Conservation (phyloP, 2,329 filamentous ascomycete genomes). For the Harringtonia lauricola region DNA sequence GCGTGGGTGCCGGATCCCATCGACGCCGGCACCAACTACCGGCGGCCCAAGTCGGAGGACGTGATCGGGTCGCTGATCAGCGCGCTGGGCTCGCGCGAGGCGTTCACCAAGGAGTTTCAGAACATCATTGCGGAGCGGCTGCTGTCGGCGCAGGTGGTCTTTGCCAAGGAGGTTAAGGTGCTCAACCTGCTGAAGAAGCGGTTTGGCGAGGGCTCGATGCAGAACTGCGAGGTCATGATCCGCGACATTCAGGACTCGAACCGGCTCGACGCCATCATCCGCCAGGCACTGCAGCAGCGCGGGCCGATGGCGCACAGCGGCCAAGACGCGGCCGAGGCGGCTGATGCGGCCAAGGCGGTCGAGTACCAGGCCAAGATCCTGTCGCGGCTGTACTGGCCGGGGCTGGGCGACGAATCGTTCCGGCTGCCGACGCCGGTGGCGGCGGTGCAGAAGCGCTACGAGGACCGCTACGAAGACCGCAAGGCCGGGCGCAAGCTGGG, state of each 20-base stretch:
- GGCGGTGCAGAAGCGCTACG: slow-evolving; percentile 58
- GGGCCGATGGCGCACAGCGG: too few species aligned
- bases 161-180: slow-evolving; percentile 71
- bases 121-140: slow-evolving; percentile 78
- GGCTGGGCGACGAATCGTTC: slow-evolving; percentile 60
- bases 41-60: slow-evolving; percentile 77
- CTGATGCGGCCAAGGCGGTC: too few species aligned
- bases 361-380: slow-evolving; percentile 71
- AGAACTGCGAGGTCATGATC: slow-evolving; percentile 96
- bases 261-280: slow-evolving; percentile 58
- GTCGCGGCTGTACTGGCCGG: slow-evolving; percentile 89
- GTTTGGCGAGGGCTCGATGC: slow-evolving; percentile 75
- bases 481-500: slow-evolving; percentile 79
- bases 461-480: slow-evolving; percentile 62
- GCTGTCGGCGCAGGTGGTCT: slow-evolving; percentile 53
- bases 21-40: slow-evolving; percentile 87
- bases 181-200: slow-evolving; percentile 79
- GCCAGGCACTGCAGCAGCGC: slow-evolving; percentile 33
- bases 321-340: too few species aligned
- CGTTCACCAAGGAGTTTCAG: slow-evolving; percentile 91
- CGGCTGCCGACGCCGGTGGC: slow-evolving; percentile 46
- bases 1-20: slow-evolving; percentile 87
- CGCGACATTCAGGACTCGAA: slow-evolving; percentile 80
- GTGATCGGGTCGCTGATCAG: slow-evolving; percentile 82
- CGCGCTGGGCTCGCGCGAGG: slow-evolving; percentile 78